Conservation (phyloP, 176 grass and related monocot species). For the barley (Hordeum vulgare) region DNA sequence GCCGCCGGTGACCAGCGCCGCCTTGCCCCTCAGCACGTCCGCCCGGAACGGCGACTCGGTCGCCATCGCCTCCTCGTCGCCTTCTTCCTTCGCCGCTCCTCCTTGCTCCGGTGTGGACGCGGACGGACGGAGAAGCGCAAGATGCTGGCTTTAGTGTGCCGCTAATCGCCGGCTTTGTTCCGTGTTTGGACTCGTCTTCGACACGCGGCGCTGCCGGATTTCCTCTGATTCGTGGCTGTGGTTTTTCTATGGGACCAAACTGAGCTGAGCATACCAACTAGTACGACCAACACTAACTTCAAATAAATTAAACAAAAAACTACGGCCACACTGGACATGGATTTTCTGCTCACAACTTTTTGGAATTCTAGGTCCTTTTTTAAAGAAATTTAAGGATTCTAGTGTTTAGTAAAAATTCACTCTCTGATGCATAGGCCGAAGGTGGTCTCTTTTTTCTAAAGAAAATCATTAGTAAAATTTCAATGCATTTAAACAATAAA, state of each 20-base stretch:
- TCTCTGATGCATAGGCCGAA: too few relatives aligned
- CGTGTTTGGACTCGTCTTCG: background rate
- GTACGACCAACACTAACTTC: too few relatives aligned
- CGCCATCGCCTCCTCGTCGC: background rate
- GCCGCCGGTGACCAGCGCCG: constrained; percentile 74
- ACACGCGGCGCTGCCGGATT: background rate
- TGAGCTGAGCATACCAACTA: background rate
- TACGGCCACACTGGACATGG: too few relatives aligned
- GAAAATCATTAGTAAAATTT: too few relatives aligned
- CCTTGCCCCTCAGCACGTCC: constrained; percentile 69
- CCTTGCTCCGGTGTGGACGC: background rate
- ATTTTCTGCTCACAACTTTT: too few relatives aligned
- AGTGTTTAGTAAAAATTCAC: too few relatives aligned
- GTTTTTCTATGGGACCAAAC: background rate
- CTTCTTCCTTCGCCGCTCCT: background rate
- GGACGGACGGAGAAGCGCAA: background rate
- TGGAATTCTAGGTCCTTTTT: too few relatives aligned
- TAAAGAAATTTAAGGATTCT: too few relatives aligned
- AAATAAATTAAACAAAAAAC: too few relatives aligned
- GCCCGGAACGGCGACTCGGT: constrained; percentile 67
- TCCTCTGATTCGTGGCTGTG: background rate
- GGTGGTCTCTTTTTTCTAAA: too few relatives aligned
- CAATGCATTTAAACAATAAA: too few relatives aligned
- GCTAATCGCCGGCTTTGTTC: background rate
- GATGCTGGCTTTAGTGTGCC: background rate